Conservation (phyloP, 257 asterid species). For the Scutellaria minor region DNA sequence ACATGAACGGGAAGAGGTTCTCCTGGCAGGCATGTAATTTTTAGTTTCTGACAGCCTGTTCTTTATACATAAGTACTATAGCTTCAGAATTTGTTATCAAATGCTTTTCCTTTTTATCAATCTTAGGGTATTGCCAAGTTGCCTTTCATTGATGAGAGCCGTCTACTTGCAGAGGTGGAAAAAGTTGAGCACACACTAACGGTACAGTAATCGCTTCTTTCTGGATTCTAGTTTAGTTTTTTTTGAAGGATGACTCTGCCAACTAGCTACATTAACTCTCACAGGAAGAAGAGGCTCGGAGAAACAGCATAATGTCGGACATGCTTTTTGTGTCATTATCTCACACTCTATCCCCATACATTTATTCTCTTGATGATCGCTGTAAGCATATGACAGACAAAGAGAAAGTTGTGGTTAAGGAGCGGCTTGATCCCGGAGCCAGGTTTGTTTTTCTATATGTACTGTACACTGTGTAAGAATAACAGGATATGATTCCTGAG, state of each 20-base stretch:
- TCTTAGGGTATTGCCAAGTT: constrained; percentile 88
- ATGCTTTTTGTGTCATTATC: constrained; percentile 87
- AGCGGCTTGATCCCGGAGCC: constrained; percentile 78
- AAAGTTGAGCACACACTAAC: constrained; percentile 90
- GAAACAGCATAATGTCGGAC: constrained; percentile 86
- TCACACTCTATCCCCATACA: constrained; percentile 89
- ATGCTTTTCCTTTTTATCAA: constrained; percentile 26
- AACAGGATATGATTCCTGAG: too few relatives aligned
- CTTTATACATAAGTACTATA: neutral
- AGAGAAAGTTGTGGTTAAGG: constrained; percentile 64
- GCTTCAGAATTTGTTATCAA: constrained; percentile 23
- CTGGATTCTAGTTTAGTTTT: constrained; percentile 13
- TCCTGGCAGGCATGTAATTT: constrained; percentile 75
- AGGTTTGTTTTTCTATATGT: constrained; percentile 59
- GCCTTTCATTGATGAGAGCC: constrained; percentile 92
- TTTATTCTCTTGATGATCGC: constrained; percentile 86
- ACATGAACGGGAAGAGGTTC: constrained; percentile 94
- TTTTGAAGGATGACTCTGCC: constrained; percentile 23
- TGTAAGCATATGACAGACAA: constrained; percentile 70
- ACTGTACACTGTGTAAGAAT: too few relatives aligned
- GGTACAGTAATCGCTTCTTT: constrained; percentile 43
- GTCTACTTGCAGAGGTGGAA: constrained; percentile 89
- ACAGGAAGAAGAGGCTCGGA: constrained; percentile 92
- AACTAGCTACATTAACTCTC: constrained; percentile 23
- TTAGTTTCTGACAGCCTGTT: neutral